Evolutionary conservation across 768 basidiomycete genomes (phyloP).

Genomic region (Lepiota subincarnata): DNA sequence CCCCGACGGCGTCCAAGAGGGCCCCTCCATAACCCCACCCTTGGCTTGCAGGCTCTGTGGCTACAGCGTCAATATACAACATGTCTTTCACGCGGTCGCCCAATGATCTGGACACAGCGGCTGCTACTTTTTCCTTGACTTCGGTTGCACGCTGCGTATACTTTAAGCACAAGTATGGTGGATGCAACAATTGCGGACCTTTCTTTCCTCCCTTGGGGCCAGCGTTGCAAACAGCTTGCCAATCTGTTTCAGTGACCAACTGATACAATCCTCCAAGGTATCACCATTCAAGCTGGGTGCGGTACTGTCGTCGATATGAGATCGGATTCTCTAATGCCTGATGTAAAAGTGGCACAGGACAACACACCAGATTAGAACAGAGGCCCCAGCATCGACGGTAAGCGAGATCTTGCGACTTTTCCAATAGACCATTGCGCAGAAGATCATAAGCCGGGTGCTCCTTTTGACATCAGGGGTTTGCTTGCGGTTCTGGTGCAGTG

Average conservation of each 20-base stretch:
- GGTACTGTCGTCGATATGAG: not conserved
- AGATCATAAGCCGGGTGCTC: constrained; percentile 11
- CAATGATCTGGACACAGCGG: constrained; percentile 14
- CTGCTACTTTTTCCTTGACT: constrained; percentile 10
- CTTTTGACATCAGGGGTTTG: constrained; percentile 7
- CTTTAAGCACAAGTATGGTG: not conserved
- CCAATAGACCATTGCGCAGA: constrained; percentile 14
- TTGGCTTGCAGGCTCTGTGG: constrained; percentile 18
- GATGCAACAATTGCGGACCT: not conserved
- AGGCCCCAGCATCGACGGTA: constrained; percentile 17
- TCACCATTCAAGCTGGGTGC: not conserved
- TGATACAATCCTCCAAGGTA: not conserved
- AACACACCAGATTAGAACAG: constrained; percentile 18
- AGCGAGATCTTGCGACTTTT: constrained; percentile 16
- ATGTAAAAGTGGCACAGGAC: not conserved
- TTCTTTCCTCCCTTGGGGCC: not conserved
- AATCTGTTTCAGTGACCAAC: not conserved
- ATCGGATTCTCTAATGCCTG: not conserved
- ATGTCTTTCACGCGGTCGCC: constrained; percentile 19
- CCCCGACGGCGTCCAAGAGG: constrained; percentile 19
- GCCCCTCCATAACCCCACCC: constrained; percentile 21
- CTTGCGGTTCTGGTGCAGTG: constrained; percentile 11
- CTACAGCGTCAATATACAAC: constrained; percentile 18
- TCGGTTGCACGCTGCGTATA: constrained; percentile 18
- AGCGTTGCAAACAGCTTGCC: not conserved